Evolutionary conservation across 345 rosid species (phyloP), one percentile per base, ranked within the genome.

Genomic region (Aegle marmelos): DNA sequence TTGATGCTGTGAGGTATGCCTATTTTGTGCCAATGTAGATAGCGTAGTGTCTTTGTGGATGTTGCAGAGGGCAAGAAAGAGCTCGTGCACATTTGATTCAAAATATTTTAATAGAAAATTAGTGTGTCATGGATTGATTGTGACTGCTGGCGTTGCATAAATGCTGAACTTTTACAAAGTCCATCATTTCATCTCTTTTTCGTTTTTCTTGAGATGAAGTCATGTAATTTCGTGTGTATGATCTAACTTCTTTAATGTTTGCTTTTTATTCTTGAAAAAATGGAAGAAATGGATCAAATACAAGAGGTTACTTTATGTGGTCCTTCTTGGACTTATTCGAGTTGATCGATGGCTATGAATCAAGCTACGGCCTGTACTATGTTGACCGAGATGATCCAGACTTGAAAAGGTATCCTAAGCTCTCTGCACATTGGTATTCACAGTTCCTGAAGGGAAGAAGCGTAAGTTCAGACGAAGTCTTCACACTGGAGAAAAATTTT

Each of bases 301-400:
- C 77, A 7, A 86, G 87, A 85, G 92, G 89, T 1, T 89, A 89
- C 71, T 85, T 89, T 27, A 36, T 77, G 25, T 86, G 92, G 92
- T 83, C 91, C 3, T 79, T 87, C 72, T 41, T 89, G 68, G 92
- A 86, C 74, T 45, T 85, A 37, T 79, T 68, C 22, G 90, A 89
- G 76, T 7, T 88, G 65, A 19, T 83, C 11, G 76, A 73, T 56
- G 92, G 90, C 17, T 86, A 82, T 24, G 68, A 41, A 25, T 78
- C 74, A 0, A 37, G 84, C 45, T 88, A 27, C 41, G 90, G 91
- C 3, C 79, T 83, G n/a, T 81, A 75, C 72, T 85, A 88, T 58
- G 89, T 88, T 59, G 90, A 89, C 72, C 79, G 80, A 60, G 81
- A 88, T 76, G 86, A 89, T 68, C 89, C 88, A 2, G 73, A 82